Evolutionary conservation across 768 basidiomycete genomes (phyloP).

Genomic region (Hydnum rufescens): DNA sequence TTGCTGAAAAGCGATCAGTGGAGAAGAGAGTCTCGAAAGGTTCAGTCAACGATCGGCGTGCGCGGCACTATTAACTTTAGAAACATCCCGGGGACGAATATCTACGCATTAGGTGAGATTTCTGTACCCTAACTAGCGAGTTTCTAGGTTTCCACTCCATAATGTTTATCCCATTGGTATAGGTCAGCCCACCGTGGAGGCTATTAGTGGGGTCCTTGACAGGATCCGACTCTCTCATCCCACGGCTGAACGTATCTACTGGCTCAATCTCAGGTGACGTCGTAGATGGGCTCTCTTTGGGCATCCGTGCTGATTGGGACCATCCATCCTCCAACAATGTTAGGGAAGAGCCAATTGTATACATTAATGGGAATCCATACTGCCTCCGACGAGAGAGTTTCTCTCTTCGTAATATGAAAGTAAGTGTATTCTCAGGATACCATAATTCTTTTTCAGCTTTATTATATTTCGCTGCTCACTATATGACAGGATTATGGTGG

Average conservation of each 20-base stretch:
- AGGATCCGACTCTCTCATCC: conserved; percentile 44
- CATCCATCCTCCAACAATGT: not conserved
- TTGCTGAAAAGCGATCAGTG: conserved; percentile 88
- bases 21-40: conserved; percentile 48
- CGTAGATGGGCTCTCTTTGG: no score
- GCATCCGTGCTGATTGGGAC: not conserved
- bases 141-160: not conserved
- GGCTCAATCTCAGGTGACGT: conserved; percentile 76
- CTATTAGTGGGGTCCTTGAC: conserved; percentile 59
- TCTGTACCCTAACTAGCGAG: no score
- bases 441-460: not conserved
- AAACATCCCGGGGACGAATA: conserved; percentile 53
- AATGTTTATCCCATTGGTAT: not conserved
- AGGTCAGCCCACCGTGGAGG: conserved; percentile 73
- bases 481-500: conserved; percentile 57
- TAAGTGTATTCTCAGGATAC: conserved; percentile 15
- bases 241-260: conserved; percentile 42
- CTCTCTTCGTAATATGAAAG: conserved; percentile 85
- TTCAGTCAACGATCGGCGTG: conserved; percentile 28
- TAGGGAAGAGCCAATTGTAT: conserved; percentile 53
- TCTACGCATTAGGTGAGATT: conserved; percentile 52
- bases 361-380: conserved; percentile 84
- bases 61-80: conserved; percentile 95
- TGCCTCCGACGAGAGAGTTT: conserved; percentile 68
- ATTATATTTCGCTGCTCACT: no score